Base-by-base conservation (phyloP, 2,329 filamentous ascomycete genomes). In the Colletotrichum gloeosporioides region DNA sequence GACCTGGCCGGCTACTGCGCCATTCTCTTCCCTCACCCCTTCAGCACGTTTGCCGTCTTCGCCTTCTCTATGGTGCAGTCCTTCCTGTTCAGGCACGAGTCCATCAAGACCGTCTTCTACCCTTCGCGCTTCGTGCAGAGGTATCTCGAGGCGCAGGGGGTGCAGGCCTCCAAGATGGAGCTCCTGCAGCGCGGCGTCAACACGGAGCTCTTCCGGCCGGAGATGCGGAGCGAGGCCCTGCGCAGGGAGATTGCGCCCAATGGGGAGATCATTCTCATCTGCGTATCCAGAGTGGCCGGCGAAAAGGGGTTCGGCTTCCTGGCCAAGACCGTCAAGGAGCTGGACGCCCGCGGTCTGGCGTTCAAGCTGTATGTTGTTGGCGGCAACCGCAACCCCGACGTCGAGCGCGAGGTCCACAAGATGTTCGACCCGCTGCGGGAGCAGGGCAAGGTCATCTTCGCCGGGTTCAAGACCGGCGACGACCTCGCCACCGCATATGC, bases 241-340 rank as follows among this genome's bases (percentile, higher is more conserved):
- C 88, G 92, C 18, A 84, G 82, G 10, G 79, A 88, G 67, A 86
- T 94, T 31, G 92, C 92, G 0, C 92, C 92, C 0, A 88, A 90
- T 67, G 90, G 90, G 53, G 92, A 94, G 81, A 86, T 92, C 76
- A 90, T 95, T 62, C 88, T 95, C 31, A 87, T 93, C 69, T 93
- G 90, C 39, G 92, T 94, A 12, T 92, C 92, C 5, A 89, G 93
- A 34, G 86, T 95, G 29, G 93, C 93, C 0, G 92, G 92, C 3
- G 93, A 95, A 81, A 95, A 95, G 80, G 93, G 93, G 0, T 94
- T 94, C 79, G 90, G 91, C 62, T 95, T 94, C 79, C 86, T 95
- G 29, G 90, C 92, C 6, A 83, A 89, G 68, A 91, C 87, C 2
- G 90, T 89, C 15, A 85, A 84, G 55, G 87, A 88, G 74, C 84